These are phyloP conservation scores for Stropharia rugosoannulata DNA, from an alignment of 768 basidiomycete species.

Conservation along the genomic window DNA sequence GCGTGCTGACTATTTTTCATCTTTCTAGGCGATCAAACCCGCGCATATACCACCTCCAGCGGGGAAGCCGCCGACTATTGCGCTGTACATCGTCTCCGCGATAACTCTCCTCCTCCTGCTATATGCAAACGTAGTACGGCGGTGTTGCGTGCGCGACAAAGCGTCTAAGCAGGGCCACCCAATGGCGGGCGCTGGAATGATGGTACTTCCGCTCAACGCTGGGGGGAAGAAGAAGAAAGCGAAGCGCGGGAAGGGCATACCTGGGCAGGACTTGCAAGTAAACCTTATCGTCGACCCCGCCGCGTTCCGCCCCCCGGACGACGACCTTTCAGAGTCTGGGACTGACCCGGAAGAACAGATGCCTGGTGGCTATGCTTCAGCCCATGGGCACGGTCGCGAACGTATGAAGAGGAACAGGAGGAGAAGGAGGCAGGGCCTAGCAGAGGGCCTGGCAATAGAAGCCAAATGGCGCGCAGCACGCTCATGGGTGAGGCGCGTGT, in stretches of 20 bases:
- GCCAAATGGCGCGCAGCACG: conserved; percentile 60
- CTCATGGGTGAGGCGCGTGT: conserved; percentile 49
- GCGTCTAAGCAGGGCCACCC: conserved; percentile 14
- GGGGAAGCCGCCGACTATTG: conserved; percentile 49
- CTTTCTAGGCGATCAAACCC: conserved; percentile 40
- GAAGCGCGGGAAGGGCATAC: conserved; percentile 38
- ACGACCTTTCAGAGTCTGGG: conserved; percentile 35
- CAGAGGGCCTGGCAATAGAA: conserved; percentile 64
- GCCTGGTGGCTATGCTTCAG: conserved; percentile 32
- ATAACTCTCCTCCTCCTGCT: conserved; percentile 49
- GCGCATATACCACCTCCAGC: conserved; percentile 50
- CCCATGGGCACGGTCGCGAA: conserved; percentile 15
- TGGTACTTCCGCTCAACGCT: conserved; percentile 52
- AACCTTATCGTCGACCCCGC: conserved; percentile 73
- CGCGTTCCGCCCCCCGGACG: conserved; percentile 45
- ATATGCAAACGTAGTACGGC: conserved; percentile 58
- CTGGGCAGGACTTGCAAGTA: conserved; percentile 57
- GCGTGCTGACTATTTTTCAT: conserved; percentile 36
- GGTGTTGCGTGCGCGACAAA: conserved; percentile 41
- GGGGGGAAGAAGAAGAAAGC: conserved; percentile 33
- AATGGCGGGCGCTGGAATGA: conserved; percentile 47
- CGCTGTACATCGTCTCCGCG: conserved; percentile 57
- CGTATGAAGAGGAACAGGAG: conserved; percentile 34
- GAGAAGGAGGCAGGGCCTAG: conserved; percentile 47
- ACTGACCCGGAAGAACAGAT: conserved; percentile 38